Evolutionary conservation across 441 rosid genomes (phyloP).

Genomic region (Gossypium lobatum): DNA sequence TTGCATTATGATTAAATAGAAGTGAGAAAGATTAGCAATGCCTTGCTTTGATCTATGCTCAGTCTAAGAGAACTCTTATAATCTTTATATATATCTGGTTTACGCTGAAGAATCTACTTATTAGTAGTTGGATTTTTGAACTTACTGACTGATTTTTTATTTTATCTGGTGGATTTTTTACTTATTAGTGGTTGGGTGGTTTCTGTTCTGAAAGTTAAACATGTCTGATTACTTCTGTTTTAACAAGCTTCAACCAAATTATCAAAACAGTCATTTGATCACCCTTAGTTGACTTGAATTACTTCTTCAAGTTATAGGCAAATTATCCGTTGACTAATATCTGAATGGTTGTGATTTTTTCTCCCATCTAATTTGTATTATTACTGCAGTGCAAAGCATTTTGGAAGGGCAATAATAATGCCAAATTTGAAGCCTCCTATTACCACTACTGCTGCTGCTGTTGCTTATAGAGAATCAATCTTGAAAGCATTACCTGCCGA

Average conservation of each 20-base stretch:
- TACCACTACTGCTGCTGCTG: slow-evolving; percentile 68
- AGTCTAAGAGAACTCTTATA: background rate
- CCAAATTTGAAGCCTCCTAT: slow-evolving; percentile 85
- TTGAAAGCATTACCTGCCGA: slow-evolving; percentile 49
- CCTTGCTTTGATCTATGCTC: background rate
- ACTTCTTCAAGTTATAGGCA: background rate
- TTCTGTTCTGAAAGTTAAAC: background rate
- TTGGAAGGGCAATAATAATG: slow-evolving; percentile 84
- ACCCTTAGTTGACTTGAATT: background rate
- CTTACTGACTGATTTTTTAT: background rate
- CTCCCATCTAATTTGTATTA: background rate
- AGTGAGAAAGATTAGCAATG: background rate
- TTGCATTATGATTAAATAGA: background rate
- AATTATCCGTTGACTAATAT: background rate
- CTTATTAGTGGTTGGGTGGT: background rate
- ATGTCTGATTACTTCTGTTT: background rate
- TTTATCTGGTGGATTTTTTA: too few relatives aligned
- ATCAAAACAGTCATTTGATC: background rate
- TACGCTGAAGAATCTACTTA: background rate
- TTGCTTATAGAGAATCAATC: slow-evolving; percentile 52
- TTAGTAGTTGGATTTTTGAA: background rate
- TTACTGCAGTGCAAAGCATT: slow-evolving; percentile 47
- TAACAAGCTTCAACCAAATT: background rate
- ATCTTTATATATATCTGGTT: background rate
- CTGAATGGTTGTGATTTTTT: slow-evolving; percentile 5